phyloP scores from a whole-genome alignment of 352 stramenopile species.

The Blastocystis sp. region DNA sequence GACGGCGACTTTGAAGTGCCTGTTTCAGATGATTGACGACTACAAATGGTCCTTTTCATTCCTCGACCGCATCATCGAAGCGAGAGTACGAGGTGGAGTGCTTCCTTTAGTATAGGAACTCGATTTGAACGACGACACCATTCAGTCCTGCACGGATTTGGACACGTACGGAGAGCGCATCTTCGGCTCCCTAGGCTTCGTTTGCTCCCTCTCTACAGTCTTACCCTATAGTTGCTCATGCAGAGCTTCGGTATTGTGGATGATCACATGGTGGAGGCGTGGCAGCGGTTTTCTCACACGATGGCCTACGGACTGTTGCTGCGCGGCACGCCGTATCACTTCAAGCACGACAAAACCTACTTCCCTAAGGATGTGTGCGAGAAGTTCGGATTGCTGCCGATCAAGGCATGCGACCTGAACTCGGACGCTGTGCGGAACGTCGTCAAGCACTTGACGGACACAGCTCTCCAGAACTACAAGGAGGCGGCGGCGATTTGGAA shows the following conservation, averaged over 20 bases:
- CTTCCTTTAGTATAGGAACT: background rate
- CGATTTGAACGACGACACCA: slow-evolving; percentile 40
- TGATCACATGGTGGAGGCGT: slow-evolving; percentile 29
- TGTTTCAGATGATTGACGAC: slow-evolving; percentile 32
- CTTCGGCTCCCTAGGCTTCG: slow-evolving; percentile 37
- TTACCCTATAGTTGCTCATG: slow-evolving; percentile 35
- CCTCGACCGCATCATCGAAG: slow-evolving; percentile 37
- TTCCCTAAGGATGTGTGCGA: slow-evolving; percentile 21
- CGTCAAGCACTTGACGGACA: slow-evolving; percentile 26
- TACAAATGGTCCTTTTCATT: slow-evolving; percentile 44
- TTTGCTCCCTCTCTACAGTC: background rate
- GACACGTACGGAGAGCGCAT: slow-evolving; percentile 21
- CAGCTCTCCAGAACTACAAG: slow-evolving; percentile 1
- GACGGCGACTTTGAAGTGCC: background rate
- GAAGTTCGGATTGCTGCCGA: slow-evolving; percentile 6
- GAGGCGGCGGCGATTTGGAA: slow-evolving; percentile 1
- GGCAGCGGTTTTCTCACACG: background rate
- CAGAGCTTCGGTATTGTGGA: slow-evolving; percentile 40
- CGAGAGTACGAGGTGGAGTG: background rate
- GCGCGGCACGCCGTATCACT: slow-evolving; percentile 23
- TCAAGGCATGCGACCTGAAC: slow-evolving; percentile 27
- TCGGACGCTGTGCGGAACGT: slow-evolving; percentile 20
- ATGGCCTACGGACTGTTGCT: slow-evolving; percentile 18
- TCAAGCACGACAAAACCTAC: slow-evolving; percentile 32
- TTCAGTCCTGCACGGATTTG: slow-evolving; percentile 3